These are phyloP conservation scores for Epichloe typhina DNA, from an alignment of 2,329 filamentous ascomycete species.

Conservation along the genomic window DNA sequence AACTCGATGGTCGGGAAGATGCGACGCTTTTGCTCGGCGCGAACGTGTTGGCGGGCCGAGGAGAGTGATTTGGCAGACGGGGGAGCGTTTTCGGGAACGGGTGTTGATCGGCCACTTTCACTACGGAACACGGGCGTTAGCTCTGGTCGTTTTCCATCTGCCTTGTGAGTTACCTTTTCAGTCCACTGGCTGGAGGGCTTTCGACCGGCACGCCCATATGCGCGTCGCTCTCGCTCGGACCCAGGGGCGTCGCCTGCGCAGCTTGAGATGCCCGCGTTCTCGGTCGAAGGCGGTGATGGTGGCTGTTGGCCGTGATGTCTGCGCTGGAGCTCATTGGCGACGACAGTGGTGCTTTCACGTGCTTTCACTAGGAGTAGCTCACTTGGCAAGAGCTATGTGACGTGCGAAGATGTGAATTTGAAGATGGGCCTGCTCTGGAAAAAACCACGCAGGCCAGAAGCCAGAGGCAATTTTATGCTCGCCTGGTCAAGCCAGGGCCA, in stretches of 20 bases:
- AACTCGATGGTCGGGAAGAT: slow-evolving; percentile 92
- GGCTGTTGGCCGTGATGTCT: slow-evolving; percentile 15
- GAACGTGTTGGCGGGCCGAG: slow-evolving; percentile 67
- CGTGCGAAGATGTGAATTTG: neutral
- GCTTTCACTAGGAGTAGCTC: too few species aligned
- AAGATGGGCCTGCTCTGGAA: too few species aligned
- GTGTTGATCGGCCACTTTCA: slow-evolving; percentile 65
- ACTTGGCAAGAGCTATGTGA: too few species aligned
- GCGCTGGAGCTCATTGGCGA: slow-evolving; percentile 17
- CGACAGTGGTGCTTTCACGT: neutral
- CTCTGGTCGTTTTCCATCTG: neutral
- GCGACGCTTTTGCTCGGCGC: slow-evolving; percentile 67
- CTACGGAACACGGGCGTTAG: neutral
- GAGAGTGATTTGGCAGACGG: slow-evolving; percentile 81
- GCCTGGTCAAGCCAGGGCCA: neutral
- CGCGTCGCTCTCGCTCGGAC: slow-evolving; percentile 22
- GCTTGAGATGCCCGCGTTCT: slow-evolving; percentile 37
- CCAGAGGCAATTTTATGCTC: too few species aligned
- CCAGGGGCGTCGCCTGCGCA: slow-evolving; percentile 27
- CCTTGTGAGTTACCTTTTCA: slow-evolving; percentile 28
- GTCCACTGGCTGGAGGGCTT: slow-evolving; percentile 25
- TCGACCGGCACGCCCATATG: slow-evolving; percentile 17
- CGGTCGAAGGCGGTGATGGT: slow-evolving; percentile 30
- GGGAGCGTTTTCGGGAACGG: slow-evolving; percentile 80
- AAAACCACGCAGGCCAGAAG: too few species aligned